phyloP scores from a whole-genome alignment of 768 basidiomycete genomes.

The Leucocoprinus sp. region DNA sequence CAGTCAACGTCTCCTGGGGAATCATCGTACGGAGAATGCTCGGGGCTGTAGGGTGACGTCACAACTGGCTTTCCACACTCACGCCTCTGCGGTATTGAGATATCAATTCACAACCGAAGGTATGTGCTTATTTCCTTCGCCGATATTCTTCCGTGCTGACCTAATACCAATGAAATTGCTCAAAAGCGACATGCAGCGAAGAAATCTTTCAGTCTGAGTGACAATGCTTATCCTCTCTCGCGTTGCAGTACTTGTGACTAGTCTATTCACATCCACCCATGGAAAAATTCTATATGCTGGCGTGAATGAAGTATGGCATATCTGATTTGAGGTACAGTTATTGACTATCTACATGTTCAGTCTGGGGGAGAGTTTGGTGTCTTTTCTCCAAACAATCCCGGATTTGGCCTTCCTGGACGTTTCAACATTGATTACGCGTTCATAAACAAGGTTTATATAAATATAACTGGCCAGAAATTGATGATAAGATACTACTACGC shows the following conservation, averaged over 20 bases:
- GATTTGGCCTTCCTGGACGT: conserved; percentile 34
- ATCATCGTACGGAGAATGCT: too few relatives aligned
- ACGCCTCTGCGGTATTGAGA: too few relatives aligned
- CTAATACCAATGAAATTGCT: too few relatives aligned
- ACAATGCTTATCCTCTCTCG: background rate
- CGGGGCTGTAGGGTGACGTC: too few relatives aligned
- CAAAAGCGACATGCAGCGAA: too few relatives aligned
- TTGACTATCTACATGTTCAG: conserved; percentile 15
- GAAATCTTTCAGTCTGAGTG: background rate
- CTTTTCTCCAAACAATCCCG: conserved; percentile 25
- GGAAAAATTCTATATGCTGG: conserved; percentile 36
- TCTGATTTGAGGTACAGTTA: background rate
- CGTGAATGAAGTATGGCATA: conserved; percentile 31
- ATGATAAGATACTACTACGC: background rate
- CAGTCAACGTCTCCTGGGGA: too few relatives aligned
- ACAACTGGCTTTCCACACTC: too few relatives aligned
- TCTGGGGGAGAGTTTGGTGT: conserved; percentile 42
- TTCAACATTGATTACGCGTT: conserved; percentile 37
- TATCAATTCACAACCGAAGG: too few relatives aligned
- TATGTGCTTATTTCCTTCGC: too few relatives aligned
- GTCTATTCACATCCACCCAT: conserved; percentile 8
- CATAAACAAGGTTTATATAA: conserved; percentile 32
- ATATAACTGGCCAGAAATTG: too few relatives aligned
- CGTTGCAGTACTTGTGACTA: background rate
- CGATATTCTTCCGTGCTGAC: too few relatives aligned